Evolutionary conservation across 2,329 filamentous ascomycete species (phyloP).

Genomic region (Cladosporium sp.): DNA sequence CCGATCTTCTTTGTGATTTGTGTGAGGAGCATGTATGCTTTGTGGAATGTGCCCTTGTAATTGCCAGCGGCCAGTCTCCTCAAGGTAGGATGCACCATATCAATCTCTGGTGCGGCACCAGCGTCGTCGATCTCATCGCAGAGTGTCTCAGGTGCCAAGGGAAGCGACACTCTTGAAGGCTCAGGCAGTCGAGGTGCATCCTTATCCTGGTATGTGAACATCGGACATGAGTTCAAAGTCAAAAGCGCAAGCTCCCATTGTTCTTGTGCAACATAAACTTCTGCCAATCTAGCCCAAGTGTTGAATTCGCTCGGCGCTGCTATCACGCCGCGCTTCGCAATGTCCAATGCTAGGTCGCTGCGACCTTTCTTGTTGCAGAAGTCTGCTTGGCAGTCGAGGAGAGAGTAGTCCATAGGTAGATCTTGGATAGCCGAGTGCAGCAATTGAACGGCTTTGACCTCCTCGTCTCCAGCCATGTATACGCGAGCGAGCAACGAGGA

Average conservation of each 20-base stretch:
- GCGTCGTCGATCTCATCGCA: slow-evolving; percentile 96
- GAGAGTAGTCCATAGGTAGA: slow-evolving; percentile 94
- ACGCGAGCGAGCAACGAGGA: slow-evolving; percentile 89
- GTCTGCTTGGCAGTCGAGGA: slow-evolving; percentile 89
- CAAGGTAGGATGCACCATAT: slow-evolving; percentile 82
- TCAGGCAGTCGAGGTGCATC: slow-evolving; percentile 93
- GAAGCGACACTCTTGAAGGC: slow-evolving; percentile 80
- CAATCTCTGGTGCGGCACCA: slow-evolving; percentile 68
- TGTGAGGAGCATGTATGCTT: slow-evolving; percentile 89
- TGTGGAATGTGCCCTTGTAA: slow-evolving; percentile 93
- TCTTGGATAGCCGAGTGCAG: slow-evolving; percentile 86
- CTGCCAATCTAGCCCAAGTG: slow-evolving; percentile 89
- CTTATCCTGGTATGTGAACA: slow-evolving; percentile 99
- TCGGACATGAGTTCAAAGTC: slow-evolving; percentile 95
- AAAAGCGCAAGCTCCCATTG: slow-evolving; percentile 95
- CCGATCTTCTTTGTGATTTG: slow-evolving; percentile 96
- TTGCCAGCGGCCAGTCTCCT: slow-evolving; percentile 79
- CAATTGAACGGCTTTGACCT: slow-evolving; percentile 88
- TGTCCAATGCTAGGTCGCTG: slow-evolving; percentile 80
- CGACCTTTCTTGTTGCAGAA: slow-evolving; percentile 88
- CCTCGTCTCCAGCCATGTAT: slow-evolving; percentile 90
- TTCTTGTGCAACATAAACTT: slow-evolving; percentile 90
- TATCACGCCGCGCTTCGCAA: slow-evolving; percentile 89
- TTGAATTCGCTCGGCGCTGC: slow-evolving; percentile 95
- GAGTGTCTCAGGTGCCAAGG: slow-evolving; percentile 80